Base-by-base conservation (phyloP, 1,284 basidiomycete genomes). In the Malassezia restricta region DNA sequence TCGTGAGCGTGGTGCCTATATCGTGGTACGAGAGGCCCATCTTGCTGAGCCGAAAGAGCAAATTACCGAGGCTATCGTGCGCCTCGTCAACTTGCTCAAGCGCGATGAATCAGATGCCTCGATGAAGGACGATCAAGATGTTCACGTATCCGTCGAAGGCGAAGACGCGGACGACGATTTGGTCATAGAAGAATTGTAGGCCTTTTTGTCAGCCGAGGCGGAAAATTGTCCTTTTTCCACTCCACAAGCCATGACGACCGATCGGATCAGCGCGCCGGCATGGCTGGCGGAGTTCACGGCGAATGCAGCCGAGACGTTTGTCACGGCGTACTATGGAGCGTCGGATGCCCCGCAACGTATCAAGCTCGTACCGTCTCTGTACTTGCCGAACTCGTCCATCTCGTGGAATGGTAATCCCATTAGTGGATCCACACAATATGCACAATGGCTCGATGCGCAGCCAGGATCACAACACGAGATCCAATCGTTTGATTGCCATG, bases 1-100 rank as follows among this genome's bases (percentile, higher is more conserved):
- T 56, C 79, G 94, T 30, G 76, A 77, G 14, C 80, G 87, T 55
- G 91, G 90, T 0, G 85, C 86, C 0, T 98, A 98, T 74, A 82
- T 85, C 64, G 84, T 98, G 37, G 77, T 96, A 29, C 79, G 87
- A 40, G 82, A 80, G 20, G 77, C 84, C 8, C 92, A 98, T 72
- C 79, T 85, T 62, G 79, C 78, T 11, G 92, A 98, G 75, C 77
- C 76, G 3, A 84, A 84, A 17, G 85, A 88, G 43, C 48, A 57
- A 57, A 69, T 73, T 31, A 56, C 64, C n/a, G 70, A 73, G 49
- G 57, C 68, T 6, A 65, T 73, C 15, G 54, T 68, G 5, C 58
- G 70, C 5, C 51, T 73, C 17, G 70, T 73, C 53, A 71, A 73
- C 58, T 57, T 73, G 17, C 59, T 73, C 38, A 62, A 71, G 52